phyloP scores from a whole-genome alignment of 2,329 filamentous ascomycete genomes.

The Microthyrium microscopicum region DNA sequence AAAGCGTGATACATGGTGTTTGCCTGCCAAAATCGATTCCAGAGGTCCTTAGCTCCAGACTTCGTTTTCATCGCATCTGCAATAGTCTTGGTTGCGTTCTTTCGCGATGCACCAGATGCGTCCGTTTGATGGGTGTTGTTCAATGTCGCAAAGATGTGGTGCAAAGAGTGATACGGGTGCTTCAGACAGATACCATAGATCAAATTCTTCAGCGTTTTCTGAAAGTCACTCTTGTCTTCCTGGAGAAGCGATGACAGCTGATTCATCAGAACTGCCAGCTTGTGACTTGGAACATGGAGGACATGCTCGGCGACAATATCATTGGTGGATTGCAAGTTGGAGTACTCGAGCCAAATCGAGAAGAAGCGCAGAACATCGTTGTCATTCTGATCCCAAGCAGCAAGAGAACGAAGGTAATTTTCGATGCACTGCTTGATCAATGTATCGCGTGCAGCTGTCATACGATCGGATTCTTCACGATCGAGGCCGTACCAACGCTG shows the following conservation, averaged over 20 bases:
- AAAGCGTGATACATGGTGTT: slow-evolving; percentile 49
- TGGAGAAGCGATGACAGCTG: slow-evolving; percentile 88
- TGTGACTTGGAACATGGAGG: slow-evolving; percentile 63
- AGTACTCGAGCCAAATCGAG: slow-evolving; percentile 82
- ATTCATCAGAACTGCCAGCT: slow-evolving; percentile 88
- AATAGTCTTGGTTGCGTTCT: slow-evolving; percentile 54
- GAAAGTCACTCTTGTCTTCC: slow-evolving; percentile 52
- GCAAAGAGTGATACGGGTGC: slow-evolving; percentile 93
- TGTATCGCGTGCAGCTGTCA: slow-evolving; percentile 58
- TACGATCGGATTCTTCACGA: slow-evolving; percentile 65
- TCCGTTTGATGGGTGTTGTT: slow-evolving; percentile 45
- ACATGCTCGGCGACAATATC: slow-evolving; percentile 56
- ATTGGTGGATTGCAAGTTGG: slow-evolving; percentile 61
- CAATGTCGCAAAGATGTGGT: slow-evolving; percentile 81
- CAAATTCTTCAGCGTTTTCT: slow-evolving; percentile 54
- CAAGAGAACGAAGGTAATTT: slow-evolving; percentile 77
- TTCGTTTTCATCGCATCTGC: slow-evolving; percentile 39
- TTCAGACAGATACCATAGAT: slow-evolving; percentile 75
- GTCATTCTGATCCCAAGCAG: slow-evolving; percentile 73
- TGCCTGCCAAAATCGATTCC: slow-evolving; percentile 56
- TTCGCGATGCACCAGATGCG: slow-evolving; percentile 54
- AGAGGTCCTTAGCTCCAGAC: slow-evolving; percentile 39
- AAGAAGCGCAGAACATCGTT: slow-evolving; percentile 85
- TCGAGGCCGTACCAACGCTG: slow-evolving; percentile 83
- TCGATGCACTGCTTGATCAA: slow-evolving; percentile 81